Conservation (phyloP, 176 grass and related monocot genomes). For the Cenchrus purpureus region DNA sequence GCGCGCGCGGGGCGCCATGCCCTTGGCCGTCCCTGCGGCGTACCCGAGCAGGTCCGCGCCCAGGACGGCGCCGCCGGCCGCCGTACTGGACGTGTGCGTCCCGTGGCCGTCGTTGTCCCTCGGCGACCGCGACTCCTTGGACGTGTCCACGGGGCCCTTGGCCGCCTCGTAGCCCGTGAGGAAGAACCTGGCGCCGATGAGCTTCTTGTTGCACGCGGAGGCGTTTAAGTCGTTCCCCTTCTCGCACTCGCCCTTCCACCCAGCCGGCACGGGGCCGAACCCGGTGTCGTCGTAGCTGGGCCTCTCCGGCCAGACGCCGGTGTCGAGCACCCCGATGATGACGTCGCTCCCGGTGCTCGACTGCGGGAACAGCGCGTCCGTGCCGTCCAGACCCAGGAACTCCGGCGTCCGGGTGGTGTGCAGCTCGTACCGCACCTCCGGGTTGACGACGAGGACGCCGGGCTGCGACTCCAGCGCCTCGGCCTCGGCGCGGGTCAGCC, state of each 20-base stretch:
- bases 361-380: conserved; percentile 51
- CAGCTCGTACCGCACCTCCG: conserved; percentile 85
- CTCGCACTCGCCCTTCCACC: conserved; percentile 94
- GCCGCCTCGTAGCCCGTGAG: conserved; percentile 77
- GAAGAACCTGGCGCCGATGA: conserved; percentile 86
- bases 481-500: conserved; percentile 72
- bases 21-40: conserved; percentile 73
- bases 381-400: conserved; percentile 70
- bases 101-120: conserved; percentile 96
- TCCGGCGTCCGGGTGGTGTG: conserved; percentile 88
- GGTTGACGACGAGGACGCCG: conserved; percentile 74
- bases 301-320: conserved; percentile 89
- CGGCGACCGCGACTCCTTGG: conserved; percentile 78
- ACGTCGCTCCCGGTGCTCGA: conserved; percentile 60
- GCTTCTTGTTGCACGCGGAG: conserved; percentile 79
- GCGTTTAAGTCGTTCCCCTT: conserved; percentile 72
- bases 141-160: conserved; percentile 74
- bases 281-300: conserved; percentile 80
- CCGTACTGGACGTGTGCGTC: conserved; percentile 88
- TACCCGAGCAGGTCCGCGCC: conserved; percentile 73
- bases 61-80: conserved; percentile 61
- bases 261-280: conserved; percentile 63
- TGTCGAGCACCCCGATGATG: conserved; percentile 86
- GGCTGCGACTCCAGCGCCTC: conserved; percentile 55
- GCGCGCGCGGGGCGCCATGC: conserved; percentile 80